phyloP scores from a whole-genome alignment of 257 asterid species.

The Solanum peruvianum region DNA sequence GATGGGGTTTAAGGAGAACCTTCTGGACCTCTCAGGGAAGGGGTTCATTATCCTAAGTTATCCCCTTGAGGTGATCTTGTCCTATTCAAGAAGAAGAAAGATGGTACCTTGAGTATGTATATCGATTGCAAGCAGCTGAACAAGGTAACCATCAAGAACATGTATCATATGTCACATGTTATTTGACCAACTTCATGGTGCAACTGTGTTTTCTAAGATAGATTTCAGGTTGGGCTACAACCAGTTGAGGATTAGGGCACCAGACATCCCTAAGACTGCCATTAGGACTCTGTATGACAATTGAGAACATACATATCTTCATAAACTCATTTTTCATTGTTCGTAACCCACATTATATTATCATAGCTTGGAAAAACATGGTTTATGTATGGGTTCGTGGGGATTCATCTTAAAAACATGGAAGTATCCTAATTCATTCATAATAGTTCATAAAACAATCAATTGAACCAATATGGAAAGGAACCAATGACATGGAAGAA shows the following conservation, averaged over 20 bases:
- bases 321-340: too few relatives aligned
- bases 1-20: not conserved
- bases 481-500: too few relatives aligned
- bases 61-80: not conserved
- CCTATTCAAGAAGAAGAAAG: not conserved
- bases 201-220: not conserved
- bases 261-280: not conserved
- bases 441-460: too few relatives aligned
- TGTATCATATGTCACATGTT: not conserved
- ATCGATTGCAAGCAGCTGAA: not conserved
- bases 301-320: too few relatives aligned
- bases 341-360: too few relatives aligned
- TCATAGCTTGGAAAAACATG: too few relatives aligned
- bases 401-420: too few relatives aligned
- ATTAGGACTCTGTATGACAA: not conserved
- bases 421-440: too few relatives aligned
- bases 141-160: too few relatives aligned
- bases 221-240: not conserved
- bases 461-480: too few relatives aligned
- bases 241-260: not conserved
- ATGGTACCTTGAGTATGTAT: not conserved
- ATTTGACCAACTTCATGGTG: not conserved
- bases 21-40: not conserved
- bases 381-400: too few relatives aligned
- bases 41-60: too few relatives aligned